Conservation (phyloP, 2,329 filamentous ascomycete genomes). For the Xylariaceae sp. region DNA sequence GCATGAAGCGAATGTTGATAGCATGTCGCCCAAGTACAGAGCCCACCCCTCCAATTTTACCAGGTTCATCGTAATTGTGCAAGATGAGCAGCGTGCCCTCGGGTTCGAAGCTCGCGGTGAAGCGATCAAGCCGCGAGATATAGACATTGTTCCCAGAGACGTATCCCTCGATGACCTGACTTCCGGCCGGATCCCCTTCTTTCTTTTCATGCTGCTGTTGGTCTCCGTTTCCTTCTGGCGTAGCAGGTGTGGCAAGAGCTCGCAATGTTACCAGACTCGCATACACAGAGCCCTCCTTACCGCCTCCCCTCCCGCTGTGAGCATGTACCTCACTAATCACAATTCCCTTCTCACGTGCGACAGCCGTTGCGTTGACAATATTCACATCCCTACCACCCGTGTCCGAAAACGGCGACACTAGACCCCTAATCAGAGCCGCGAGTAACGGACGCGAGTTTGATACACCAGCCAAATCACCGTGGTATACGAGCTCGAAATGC, state of each 20-base stretch:
- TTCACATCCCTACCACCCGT: constrained; percentile 73
- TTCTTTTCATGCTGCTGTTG: constrained; percentile 3
- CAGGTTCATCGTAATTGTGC: constrained; percentile 80
- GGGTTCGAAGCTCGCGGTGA: constrained; percentile 75
- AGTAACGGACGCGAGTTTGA: constrained; percentile 80
- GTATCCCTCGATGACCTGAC: constrained; percentile 66
- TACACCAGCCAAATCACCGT: constrained; percentile 73
- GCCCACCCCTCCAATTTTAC: constrained; percentile 83
- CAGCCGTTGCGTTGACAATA: constrained; percentile 79
- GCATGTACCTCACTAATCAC: constrained; percentile 76
- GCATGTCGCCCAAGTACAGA: constrained; percentile 70
- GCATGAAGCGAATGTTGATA: constrained; percentile 84
- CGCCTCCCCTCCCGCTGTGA: constrained; percentile 44
- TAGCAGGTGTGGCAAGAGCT: constrained; percentile 47
- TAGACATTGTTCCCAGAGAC: constrained; percentile 67
- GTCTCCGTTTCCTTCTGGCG: constrained; percentile 26
- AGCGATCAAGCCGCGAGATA: constrained; percentile 76
- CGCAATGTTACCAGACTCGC: constrained; percentile 74
- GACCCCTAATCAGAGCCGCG: constrained; percentile 78
- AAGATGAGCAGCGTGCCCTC: constrained; percentile 78
- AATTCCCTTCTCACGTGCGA: constrained; percentile 79
- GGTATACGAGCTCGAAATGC: constrained; percentile 77
- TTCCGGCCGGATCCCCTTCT: neutral
- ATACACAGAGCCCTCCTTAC: constrained; percentile 67
- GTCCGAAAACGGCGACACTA: constrained; percentile 72